phyloP scores from a whole-genome alignment of 352 stramenopile genomes.

The Globisporangium rhizosaccharum region DNA sequence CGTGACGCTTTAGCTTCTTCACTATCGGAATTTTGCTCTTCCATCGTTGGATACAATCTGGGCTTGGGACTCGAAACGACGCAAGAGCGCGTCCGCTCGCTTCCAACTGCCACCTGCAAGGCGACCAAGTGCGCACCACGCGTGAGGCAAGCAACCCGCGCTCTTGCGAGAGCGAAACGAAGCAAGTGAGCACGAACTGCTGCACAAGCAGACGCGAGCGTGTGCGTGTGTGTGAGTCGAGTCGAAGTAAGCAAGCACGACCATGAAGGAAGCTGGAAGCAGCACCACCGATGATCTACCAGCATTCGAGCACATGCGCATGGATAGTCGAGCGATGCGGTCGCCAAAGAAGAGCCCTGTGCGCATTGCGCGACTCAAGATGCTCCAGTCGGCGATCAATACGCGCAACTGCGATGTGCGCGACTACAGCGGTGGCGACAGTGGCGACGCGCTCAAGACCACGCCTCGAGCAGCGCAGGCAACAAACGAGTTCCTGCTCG shows the following conservation, averaged over 20 bases:
- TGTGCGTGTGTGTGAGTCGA: neutral
- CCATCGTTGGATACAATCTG: neutral
- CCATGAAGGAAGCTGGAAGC: slow-evolving; percentile 8
- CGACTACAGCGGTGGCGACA: slow-evolving; percentile 20
- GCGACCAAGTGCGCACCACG: no score
- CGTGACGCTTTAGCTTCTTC: no score
- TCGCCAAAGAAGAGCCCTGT: slow-evolving; percentile 72
- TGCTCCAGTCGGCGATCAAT: slow-evolving; percentile 81
- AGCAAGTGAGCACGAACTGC: neutral
- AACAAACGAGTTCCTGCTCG: slow-evolving; percentile 12
- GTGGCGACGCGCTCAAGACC: neutral
- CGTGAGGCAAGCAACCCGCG: neutral
- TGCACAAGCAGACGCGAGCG: neutral
- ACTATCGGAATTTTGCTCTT: neutral
- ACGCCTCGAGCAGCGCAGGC: slow-evolving; percentile 10
- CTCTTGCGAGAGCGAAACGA: no score
- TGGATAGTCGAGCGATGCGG: neutral
- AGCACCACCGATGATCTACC: neutral
- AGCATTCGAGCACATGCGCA: neutral
- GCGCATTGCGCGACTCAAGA: slow-evolving; percentile 71
- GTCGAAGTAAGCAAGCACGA: neutral
- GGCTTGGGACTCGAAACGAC: slow-evolving; percentile 3
- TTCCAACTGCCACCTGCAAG: no score
- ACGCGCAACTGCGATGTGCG: slow-evolving; percentile 67
- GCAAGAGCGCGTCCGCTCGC: neutral